phyloP scores from a whole-genome alignment of 495 filamentous ascomycete genomes.

The Glarea lozoyensis region DNA sequence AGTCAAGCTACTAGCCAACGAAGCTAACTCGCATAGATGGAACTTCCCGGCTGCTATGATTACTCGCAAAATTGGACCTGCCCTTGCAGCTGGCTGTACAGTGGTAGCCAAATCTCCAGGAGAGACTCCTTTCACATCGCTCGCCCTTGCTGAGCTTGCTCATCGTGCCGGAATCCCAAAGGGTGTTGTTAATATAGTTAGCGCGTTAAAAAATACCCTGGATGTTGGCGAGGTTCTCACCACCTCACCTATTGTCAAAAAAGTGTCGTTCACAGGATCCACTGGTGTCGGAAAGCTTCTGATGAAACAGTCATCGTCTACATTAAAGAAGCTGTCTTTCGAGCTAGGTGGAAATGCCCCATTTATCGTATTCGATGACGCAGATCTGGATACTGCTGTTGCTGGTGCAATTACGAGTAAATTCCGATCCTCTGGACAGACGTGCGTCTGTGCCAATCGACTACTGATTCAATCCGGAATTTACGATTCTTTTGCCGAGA shows the following conservation, averaged over 20 bases:
- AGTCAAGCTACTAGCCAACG: neutral
- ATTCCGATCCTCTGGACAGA: constrained; percentile 83
- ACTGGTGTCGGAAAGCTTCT: constrained; percentile 81
- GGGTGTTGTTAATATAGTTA: constrained; percentile 79
- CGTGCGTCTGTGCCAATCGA: constrained; percentile 84
- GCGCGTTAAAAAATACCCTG: constrained; percentile 60
- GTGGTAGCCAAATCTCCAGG: constrained; percentile 77
- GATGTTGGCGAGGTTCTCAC: constrained; percentile 65
- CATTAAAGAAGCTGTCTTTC: constrained; percentile 78
- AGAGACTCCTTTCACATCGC: constrained; percentile 78
- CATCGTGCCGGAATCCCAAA: constrained; percentile 76
- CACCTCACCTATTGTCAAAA: constrained; percentile 61
- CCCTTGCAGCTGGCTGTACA: constrained; percentile 76
- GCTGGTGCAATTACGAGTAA: constrained; percentile 68
- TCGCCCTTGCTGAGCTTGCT: constrained; percentile 75
- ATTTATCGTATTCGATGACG: constrained; percentile 91
- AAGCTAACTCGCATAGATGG: constrained; percentile 39
- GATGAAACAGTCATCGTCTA: constrained; percentile 72
- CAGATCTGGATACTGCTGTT: constrained; percentile 71
- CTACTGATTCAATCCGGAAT: constrained; percentile 75
- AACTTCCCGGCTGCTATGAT: constrained; percentile 95
- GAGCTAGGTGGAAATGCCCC: constrained; percentile 89
- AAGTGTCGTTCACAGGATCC: constrained; percentile 85
- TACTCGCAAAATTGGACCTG: constrained; percentile 78
- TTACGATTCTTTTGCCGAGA: constrained; percentile 64